Evolutionary conservation across 768 basidiomycete species (phyloP), one percentile per base, ranked within the genome.

Genomic region (Hysterangium stoloniferum): DNA sequence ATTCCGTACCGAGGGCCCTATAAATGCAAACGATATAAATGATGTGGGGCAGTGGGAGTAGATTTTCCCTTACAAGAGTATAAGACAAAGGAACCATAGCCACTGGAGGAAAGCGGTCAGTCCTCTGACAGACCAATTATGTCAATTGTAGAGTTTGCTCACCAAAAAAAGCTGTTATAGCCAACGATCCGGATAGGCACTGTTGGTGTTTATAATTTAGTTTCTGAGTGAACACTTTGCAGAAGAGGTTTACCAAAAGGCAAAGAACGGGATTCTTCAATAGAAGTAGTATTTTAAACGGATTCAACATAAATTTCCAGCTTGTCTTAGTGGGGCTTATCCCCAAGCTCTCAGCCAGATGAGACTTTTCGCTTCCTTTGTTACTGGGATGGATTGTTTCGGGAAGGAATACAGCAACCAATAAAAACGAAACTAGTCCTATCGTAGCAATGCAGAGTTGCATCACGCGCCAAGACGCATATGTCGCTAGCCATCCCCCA

Each of bases 321-420:
- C 9, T 41, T 11, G 40, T 25, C 4, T 12, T 20, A 4, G 13
- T 12, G 13, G 27, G 22, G 13, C 32, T 19, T 20, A 35, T 46
- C 6, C 31, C 31, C 9, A 12, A n/a, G 4, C 22, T 46, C 20
- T 5, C 15, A 13, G 22, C n/a, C n/a, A 25, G 24, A 22, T 29
- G 27, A 6, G 52, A 36, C 53, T 77, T 76, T 45, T 81, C 80
- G 1, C 81, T 66, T 0, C 79, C 77, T 29, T 72, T 66, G 1
- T 71, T 59, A 7, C 77, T 73, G 1, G 83, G 83, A 57, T 82
- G 78, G 44, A 73, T 76, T 2, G 84, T 86, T 57, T 86, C 85
- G 0, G 83, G 83, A 4, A 46, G 25, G 25, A 13, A 46, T 12
- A 5, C 12, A 7, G 32, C 20, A 4, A 46, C 45, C 5, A 46